Evolutionary conservation across 2,329 filamentous ascomycete species (phyloP).

Genomic region (Fonsecaea nubica): DNA sequence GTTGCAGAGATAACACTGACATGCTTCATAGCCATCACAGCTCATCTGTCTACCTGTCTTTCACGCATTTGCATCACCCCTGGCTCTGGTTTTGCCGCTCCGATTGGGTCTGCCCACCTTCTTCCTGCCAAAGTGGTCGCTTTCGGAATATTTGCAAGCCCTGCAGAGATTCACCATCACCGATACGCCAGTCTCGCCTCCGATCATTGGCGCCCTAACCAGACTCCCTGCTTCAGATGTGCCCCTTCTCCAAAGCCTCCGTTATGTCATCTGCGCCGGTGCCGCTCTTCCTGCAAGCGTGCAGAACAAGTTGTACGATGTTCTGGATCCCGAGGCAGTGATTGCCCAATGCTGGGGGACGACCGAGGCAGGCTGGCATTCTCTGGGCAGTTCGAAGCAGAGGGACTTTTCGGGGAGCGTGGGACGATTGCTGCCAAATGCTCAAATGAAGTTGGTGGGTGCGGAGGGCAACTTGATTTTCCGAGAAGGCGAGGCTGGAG

Average conservation of each 20-base stretch:
- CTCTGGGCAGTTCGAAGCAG: slow-evolving; percentile 44
- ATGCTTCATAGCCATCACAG: slow-evolving; percentile 46
- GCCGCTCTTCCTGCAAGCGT: slow-evolving; percentile 54
- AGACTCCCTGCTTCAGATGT: slow-evolving; percentile 39
- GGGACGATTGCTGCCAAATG: slow-evolving; percentile 52
- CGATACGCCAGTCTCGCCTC: slow-evolving; percentile 57
- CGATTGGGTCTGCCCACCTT: slow-evolving; percentile 56
- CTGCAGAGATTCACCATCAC: slow-evolving; percentile 54
- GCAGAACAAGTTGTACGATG: slow-evolving; percentile 50
- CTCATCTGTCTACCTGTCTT: slow-evolving; percentile 61
- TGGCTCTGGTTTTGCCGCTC: slow-evolving; percentile 56
- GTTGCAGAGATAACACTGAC: slow-evolving; percentile 29
- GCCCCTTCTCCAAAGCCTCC: slow-evolving; percentile 49
- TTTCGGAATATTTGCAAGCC: slow-evolving; percentile 49
- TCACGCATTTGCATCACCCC: slow-evolving; percentile 58
- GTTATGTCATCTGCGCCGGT: slow-evolving; percentile 57
- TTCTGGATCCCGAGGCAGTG: slow-evolving; percentile 51
- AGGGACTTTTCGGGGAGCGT: slow-evolving; percentile 56
- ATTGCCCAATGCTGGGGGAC: slow-evolving; percentile 62
- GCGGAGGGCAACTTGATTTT: slow-evolving; percentile 44
- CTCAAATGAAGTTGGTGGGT: slow-evolving; percentile 45
- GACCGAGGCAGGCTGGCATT: slow-evolving; percentile 57
- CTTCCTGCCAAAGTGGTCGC: slow-evolving; percentile 55
- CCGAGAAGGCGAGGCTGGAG: slow-evolving; percentile 42
- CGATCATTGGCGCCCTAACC: slow-evolving; percentile 51